Conservation (phyloP, 2,329 filamentous ascomycete genomes). For the Colletotrichum scovillei region DNA sequence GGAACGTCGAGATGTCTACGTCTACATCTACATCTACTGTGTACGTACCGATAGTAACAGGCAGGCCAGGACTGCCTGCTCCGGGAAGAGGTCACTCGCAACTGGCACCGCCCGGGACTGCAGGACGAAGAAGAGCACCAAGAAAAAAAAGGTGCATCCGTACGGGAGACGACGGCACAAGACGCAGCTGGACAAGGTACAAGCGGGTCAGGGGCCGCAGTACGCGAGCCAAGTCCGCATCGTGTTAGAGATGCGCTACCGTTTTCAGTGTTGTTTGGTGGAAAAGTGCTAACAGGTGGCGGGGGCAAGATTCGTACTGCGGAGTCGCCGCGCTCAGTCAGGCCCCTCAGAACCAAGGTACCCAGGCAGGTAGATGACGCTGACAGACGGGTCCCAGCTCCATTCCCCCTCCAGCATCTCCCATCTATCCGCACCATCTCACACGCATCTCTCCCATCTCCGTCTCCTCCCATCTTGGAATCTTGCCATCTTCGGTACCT, state of each 20-base stretch:
- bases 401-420: slow-evolving; percentile 10
- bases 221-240: not conserved
- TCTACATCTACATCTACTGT: not conserved
- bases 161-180: slow-evolving; percentile 12
- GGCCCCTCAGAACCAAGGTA: not conserved
- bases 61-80: not conserved
- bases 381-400: slow-evolving; percentile 22
- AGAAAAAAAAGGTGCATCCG: not conserved
- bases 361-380: slow-evolving; percentile 20
- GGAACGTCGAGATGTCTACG: not conserved
- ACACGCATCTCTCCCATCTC: not conserved
- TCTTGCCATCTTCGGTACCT: not conserved
- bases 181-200: not conserved
- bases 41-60: not conserved
- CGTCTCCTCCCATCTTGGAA: not conserved
- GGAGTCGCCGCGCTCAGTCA: slow-evolving; percentile 19
- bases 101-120: not conserved
- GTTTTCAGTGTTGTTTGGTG: not conserved
- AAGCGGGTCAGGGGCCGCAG: not conserved
- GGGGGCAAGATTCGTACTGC: slow-evolving; percentile 20
- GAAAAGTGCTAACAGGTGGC: slow-evolving; percentile 22
- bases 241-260: not conserved
- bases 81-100: slow-evolving; percentile 1
- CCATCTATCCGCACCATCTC: not conserved
- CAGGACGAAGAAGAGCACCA: not conserved